Evolutionary conservation across 2,329 filamentous ascomycete species (phyloP), one percentile per base, ranked within the genome.

Genomic region (Purpureocillium lavendulum): DNA sequence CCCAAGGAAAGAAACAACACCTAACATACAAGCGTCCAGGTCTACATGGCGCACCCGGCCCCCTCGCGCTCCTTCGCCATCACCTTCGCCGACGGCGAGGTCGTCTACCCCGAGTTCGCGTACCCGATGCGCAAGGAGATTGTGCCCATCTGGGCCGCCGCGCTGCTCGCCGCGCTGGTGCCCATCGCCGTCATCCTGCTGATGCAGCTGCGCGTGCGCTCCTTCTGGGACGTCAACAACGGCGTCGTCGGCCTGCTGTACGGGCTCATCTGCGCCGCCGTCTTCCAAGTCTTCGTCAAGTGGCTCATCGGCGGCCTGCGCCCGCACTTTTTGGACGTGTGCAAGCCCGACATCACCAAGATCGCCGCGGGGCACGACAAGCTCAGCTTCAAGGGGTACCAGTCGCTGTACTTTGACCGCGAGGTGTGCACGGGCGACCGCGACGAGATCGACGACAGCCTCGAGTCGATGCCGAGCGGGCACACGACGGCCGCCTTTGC

Each of bases 241-340:
- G 82, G 74, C 33, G 65, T 80, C 36, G 69, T 85, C 35, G 83
- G 82, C 12, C 71, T 87, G 0, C 61, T 86, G 1, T 87, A 87
- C 65, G 69, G 75, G 1, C 70, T 86, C 45, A 83, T 86, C 60
- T 67, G 71, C 6, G 80, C 80, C 4, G 78, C 81, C n/a, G 75
- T 87, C 36, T 85, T 87, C 64, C 83, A 87, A 53, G 82, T 87
- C 48, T 81, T 86, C 53, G 51, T 87, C 56, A 87, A 87, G 61
- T 82, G 75, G 72, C 71, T 87, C 32, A 84, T 87, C 45, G 83
- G 83, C 12, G 82, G 82, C 12, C 64, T 83, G 15, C 72, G 81
- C n/a, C 82, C 82, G 1, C 78, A 85, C 57, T 87, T 86, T 63
- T 69, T 87, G 15, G 70, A 68, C 16, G 80, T 84, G 39, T 87